Evolutionary conservation across 345 rosid genomes (phyloP).

Genomic region (Citrus unshiu): DNA sequence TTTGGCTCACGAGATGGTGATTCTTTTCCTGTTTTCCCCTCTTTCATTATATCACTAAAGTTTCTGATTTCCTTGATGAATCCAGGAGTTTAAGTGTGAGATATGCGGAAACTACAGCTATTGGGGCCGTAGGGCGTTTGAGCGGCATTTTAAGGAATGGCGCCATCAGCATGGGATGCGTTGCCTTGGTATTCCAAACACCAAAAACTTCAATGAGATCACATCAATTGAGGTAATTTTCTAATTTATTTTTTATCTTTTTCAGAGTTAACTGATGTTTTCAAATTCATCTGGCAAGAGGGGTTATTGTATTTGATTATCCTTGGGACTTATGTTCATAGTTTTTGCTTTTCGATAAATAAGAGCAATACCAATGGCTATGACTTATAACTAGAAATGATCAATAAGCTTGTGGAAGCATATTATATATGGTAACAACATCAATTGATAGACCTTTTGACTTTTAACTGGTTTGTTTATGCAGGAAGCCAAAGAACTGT

Average conservation of each 20-base stretch:
- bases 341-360: not conserved
- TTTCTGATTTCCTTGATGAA: not conserved
- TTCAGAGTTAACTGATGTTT: not conserved
- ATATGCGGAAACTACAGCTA: conserved; percentile 94
- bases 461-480: not conserved
- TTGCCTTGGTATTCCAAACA: conserved; percentile 96
- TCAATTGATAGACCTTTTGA: not conserved
- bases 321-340: not conserved
- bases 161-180: conserved; percentile 99
- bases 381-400: not conserved
- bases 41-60: not conserved
- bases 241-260: not conserved
- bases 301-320: not conserved
- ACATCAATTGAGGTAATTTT: conserved; percentile 75
- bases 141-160: conserved; percentile 97
- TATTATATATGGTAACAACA: not conserved
- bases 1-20: not conserved
- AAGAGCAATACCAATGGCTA: not conserved
- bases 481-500: conserved; percentile 94
- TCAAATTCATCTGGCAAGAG: not conserved
- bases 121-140: conserved; percentile 98
- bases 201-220: conserved; percentile 96
- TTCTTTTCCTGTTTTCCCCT: not conserved
- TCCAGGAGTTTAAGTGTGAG: conserved; percentile 92
- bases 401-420: not conserved